Percentiles rank a stretch among this genome's conserved stretches.
Conservation (phyloP, 2,329 filamentous ascomycete species). For the Ambrosiella xylebori region DNA sequence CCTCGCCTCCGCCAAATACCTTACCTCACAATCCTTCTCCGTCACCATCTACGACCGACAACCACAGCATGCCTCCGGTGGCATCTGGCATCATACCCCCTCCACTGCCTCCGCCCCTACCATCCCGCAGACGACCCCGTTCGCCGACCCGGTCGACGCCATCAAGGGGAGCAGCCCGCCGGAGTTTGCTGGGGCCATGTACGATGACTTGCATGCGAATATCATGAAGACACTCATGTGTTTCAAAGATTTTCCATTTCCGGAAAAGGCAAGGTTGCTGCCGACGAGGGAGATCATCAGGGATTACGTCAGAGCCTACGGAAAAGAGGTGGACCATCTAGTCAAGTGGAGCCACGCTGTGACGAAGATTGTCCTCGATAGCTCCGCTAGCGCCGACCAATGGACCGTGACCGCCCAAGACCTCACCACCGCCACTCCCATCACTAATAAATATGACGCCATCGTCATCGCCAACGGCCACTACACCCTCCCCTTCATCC, state of each 20-base stretch:
- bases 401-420: slow-evolving; percentile 7
- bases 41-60: slow-evolving; percentile 76
- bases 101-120: slow-evolving; percentile 28
- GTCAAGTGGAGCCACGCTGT: slow-evolving; percentile 59
- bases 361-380: slow-evolving; percentile 30
- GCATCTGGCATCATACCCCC: slow-evolving; percentile 68
- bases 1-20: slow-evolving; percentile 62
- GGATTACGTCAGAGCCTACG: slow-evolving; percentile 57
- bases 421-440: slow-evolving; percentile 21
- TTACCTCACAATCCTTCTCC: slow-evolving; percentile 53
- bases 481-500: slow-evolving; percentile 52
- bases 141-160: slow-evolving; percentile 42
- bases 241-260: slow-evolving; percentile 55
- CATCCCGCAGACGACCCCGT: slow-evolving; percentile 52
- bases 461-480: slow-evolving; percentile 62
- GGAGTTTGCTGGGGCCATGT: slow-evolving; percentile 67
- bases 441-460: slow-evolving; percentile 46
- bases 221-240: slow-evolving; percentile 69
- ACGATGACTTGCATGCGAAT: slow-evolving; percentile 70
- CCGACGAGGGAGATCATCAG: slow-evolving; percentile 55
- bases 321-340: slow-evolving; percentile 45
- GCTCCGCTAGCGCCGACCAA: slow-evolving; percentile 13
- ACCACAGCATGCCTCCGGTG: slow-evolving; percentile 42
- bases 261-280: slow-evolving; percentile 49
- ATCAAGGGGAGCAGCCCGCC: slow-evolving; percentile 24